A percentile compares a stretch with the other conserved stretches of the same genome.
phyloP scores from a whole-genome alignment of 495 filamentous ascomycete species.

The Xylona heveae region DNA sequence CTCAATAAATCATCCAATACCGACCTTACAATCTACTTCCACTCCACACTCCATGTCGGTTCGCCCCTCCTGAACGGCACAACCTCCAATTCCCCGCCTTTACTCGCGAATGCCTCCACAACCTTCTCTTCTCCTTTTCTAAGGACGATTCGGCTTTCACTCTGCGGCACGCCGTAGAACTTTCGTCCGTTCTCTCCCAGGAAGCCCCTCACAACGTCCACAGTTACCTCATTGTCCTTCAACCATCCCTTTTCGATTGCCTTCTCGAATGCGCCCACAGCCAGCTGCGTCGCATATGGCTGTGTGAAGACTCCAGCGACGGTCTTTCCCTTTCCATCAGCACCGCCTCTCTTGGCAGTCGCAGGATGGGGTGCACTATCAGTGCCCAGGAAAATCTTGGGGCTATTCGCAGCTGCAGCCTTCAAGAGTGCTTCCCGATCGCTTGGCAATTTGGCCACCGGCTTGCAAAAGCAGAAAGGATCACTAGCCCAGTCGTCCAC shows the following conservation, averaged over 20 bases:
- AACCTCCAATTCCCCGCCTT: conserved; percentile 29
- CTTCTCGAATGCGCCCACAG: conserved; percentile 52
- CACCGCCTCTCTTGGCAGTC: conserved; percentile 39
- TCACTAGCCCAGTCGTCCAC: conserved; percentile 58
- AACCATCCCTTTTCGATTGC: conserved; percentile 44
- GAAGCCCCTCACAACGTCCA: conserved; percentile 51
- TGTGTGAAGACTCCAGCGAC: conserved; percentile 85
- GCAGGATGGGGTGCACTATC: conserved; percentile 64
- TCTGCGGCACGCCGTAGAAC: conserved; percentile 42
- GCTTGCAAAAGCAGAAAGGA: conserved; percentile 75
- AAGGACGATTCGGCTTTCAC: conserved; percentile 34
- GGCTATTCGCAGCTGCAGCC: conserved; percentile 40
- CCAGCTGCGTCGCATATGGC: conserved; percentile 57
- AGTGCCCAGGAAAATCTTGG: conserved; percentile 65
- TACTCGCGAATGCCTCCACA: conserved; percentile 23
- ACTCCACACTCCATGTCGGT: conserved; percentile 37
- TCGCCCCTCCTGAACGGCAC: conserved; percentile 50
- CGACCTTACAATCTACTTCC: conserved; percentile 11
- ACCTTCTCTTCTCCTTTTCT: conserved; percentile 38
- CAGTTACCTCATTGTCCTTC: conserved; percentile 41
- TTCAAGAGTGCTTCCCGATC: conserved; percentile 59
- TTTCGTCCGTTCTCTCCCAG: conserved; percentile 47
- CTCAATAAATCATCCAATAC: too few species aligned
- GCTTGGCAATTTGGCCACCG: conserved; percentile 47
- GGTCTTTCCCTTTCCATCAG: conserved; percentile 30